Conservation (phyloP, 352 stramenopile genomes). For the Pythium pyrilobum region DNA sequence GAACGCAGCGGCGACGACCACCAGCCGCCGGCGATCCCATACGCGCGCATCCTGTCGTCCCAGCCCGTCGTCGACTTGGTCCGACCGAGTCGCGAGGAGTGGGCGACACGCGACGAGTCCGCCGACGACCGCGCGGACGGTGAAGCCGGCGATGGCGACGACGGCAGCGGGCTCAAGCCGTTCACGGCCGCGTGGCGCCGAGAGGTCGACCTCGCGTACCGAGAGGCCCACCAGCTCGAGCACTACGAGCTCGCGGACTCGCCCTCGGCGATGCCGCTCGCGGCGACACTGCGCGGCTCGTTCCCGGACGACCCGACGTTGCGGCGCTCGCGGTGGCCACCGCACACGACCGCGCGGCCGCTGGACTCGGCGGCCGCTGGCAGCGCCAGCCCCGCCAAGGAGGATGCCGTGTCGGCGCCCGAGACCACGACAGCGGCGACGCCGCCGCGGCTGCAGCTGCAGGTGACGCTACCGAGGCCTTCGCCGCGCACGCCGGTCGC, state of each 20-base stretch:
- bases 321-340: background rate
- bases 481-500: background rate
- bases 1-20: background rate
- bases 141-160: background rate
- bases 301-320: slow-evolving; percentile 27
- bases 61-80: slow-evolving; percentile 20
- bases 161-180: background rate
- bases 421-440: background rate
- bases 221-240: slow-evolving; percentile 27
- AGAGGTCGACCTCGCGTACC: slow-evolving; percentile 22
- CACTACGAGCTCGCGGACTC: slow-evolving; percentile 30
- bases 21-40: slow-evolving; percentile 19
- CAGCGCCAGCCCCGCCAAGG: background rate
- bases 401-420: background rate
- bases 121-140: too few relatives aligned
- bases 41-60: slow-evolving; percentile 24
- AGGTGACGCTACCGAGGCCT: slow-evolving; percentile 6
- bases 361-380: background rate
- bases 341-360: background rate
- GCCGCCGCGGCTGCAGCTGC: background rate
- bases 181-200: background rate
- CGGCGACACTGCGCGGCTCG: slow-evolving; percentile 24
- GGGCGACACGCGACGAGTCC: too few relatives aligned
- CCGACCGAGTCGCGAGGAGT: too few relatives aligned
- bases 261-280: background rate